Percentiles rank a stretch among this genome's conserved stretches.
Conservation (phyloP, 1,139 yeast genomes). For the Diutina neorugosa region DNA sequence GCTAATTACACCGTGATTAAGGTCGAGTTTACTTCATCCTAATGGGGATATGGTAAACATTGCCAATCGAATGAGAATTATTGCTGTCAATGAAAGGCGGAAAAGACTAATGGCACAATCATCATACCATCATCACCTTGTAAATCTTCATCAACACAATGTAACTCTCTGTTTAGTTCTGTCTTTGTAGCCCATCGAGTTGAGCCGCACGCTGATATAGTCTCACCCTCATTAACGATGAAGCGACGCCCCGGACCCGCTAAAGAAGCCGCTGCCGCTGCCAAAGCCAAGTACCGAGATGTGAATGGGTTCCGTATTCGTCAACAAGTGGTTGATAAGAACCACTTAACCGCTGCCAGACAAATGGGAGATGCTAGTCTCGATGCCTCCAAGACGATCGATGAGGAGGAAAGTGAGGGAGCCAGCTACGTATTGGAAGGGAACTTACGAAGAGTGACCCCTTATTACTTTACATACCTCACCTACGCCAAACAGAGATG, state of each 20-base stretch:
- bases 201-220: not conserved
- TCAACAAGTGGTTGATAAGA: conserved; percentile 34
- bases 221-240: not conserved
- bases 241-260: conserved; percentile 1
- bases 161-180: no score
- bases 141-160: no score
- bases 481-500: conserved; percentile 89
- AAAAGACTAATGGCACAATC: no score
- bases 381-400: conserved; percentile 30
- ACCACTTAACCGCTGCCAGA: conserved; percentile 24
- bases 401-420: conserved; percentile 37
- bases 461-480: conserved; percentile 79
- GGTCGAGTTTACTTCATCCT: not conserved
- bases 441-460: conserved; percentile 58
- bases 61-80: no score
- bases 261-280: not conserved
- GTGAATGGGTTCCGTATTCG: conserved; percentile 37
- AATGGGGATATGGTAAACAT: no score
- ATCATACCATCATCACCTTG: no score
- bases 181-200: not conserved
- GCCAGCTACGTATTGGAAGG: conserved; percentile 44
- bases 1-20: no score
- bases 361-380: conserved; percentile 11
- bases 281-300: conserved; percentile 22
- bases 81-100: no score